Percentiles rank a stretch among this genome's conserved stretches.
Conservation (phyloP, 805 yeast genomes). For the Ogataea pilisensis region DNA sequence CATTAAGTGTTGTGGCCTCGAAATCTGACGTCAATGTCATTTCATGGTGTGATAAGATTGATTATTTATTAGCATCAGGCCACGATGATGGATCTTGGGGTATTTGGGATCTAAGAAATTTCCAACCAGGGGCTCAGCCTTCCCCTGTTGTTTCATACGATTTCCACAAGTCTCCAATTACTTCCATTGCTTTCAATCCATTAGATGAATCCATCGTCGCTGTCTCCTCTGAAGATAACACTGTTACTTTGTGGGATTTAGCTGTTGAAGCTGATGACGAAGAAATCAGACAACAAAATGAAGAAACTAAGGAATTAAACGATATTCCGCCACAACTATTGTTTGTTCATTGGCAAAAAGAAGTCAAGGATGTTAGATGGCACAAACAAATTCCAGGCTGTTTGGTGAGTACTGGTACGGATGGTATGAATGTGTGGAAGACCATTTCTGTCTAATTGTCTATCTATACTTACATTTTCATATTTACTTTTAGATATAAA, state of each 20-base stretch:
- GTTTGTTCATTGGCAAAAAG: constrained; percentile 97
- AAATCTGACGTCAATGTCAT: constrained; percentile 86
- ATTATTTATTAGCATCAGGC: constrained; percentile 87
- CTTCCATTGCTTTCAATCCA: constrained; percentile 93
- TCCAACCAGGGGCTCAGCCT: constrained; percentile 56
- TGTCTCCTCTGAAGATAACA: constrained; percentile 93
- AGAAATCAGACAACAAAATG: constrained; percentile 82
- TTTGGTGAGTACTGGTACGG: constrained; percentile 90
- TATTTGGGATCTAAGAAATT: constrained; percentile 92
- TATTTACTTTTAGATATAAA: no score
- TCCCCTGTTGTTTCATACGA: constrained; percentile 91
- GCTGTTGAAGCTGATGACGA: constrained; percentile 99
- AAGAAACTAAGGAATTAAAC: constrained; percentile 72
- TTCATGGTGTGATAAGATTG: constrained; percentile 88
- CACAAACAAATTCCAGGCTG: constrained; percentile 96
- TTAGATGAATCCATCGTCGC: constrained; percentile 93
- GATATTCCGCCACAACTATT: constrained; percentile 93
- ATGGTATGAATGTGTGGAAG: constrained; percentile 93
- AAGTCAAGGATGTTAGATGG: constrained; percentile 98
- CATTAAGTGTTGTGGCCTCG: constrained; percentile 78
- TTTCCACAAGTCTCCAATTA: constrained; percentile 91
- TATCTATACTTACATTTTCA: background rate
- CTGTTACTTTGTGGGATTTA: constrained; percentile 96
- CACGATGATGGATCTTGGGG: constrained; percentile 98
- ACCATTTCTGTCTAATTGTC: constrained; percentile 75